These are phyloP conservation scores for Neocallimastix lanati DNA, from an alignment of 192 early-diverging fungal genomes.

Conservation along the genomic window DNA sequence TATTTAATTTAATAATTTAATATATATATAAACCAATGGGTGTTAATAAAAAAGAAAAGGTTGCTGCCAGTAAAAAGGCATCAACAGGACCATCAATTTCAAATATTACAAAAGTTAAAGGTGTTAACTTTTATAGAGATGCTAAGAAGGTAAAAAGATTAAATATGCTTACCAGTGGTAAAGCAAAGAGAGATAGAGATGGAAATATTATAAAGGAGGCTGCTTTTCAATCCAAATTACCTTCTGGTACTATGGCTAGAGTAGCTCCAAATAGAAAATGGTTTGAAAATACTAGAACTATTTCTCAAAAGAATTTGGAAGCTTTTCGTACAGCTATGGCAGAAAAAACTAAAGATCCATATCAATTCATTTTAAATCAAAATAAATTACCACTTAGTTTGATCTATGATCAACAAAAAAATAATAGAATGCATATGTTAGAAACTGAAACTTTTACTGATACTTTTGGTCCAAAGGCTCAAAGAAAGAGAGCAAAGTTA, in stretches of 20 bases:
- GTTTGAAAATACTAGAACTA: constrained; percentile 95
- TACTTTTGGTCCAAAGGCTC: constrained; percentile 88
- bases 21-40: neutral
- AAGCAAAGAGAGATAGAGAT: constrained; percentile 56
- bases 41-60: neutral
- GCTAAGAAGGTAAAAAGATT: constrained; percentile 78
- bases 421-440: constrained; percentile 69
- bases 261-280: constrained; percentile 89
- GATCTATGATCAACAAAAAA: constrained; percentile 37
- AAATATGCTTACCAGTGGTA: constrained; percentile 86
- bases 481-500: constrained; percentile 87
- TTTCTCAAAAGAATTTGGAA: constrained; percentile 83
- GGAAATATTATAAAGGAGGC: constrained; percentile 87
- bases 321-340: constrained; percentile 81
- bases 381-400: constrained; percentile 94
- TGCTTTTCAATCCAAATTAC: constrained; percentile 56
- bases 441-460: constrained; percentile 81
- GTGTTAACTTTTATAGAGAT: constrained; percentile 98
- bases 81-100: neutral
- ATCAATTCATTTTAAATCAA: constrained; percentile 78
- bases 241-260: constrained; percentile 52
- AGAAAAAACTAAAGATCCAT: constrained; percentile 77
- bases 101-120: constrained; percentile 7
- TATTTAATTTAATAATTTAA: too few relatives aligned
- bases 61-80: neutral